phyloP scores from a whole-genome alignment of 192 early-diverging fungal species.

The Entrophospora sp. region DNA sequence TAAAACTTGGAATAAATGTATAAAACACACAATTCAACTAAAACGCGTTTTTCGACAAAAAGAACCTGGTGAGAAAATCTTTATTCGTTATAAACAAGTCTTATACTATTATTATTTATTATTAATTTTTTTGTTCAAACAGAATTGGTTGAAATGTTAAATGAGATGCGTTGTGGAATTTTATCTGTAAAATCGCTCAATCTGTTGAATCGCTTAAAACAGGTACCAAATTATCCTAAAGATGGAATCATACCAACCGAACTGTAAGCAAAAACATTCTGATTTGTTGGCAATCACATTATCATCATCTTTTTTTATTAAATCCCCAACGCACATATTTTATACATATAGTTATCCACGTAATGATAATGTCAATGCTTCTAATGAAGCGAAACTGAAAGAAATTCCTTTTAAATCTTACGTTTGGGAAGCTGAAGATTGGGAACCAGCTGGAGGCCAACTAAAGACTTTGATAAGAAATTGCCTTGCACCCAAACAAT shows the following conservation, averaged over 20 bases:
- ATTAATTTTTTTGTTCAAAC: neutral
- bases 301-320: neutral
- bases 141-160: slow-evolving; percentile 69
- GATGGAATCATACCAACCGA: slow-evolving; percentile 61
- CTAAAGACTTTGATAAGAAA: slow-evolving; percentile 28
- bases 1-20: slow-evolving; percentile 40
- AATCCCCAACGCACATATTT: too few species aligned
- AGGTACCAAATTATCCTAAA: slow-evolving; percentile 40
- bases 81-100: neutral
- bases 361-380: slow-evolving; percentile 57
- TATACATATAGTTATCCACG: slow-evolving; percentile 40
- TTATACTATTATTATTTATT: neutral
- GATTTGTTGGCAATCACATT: neutral
- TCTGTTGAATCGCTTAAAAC: slow-evolving; percentile 41
- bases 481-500: slow-evolving; percentile 47
- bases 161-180: slow-evolving; percentile 72
- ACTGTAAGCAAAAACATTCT: slow-evolving; percentile 43
- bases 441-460: slow-evolving; percentile 16
- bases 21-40: slow-evolving; percentile 54
- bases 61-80: slow-evolving; percentile 41
- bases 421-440: slow-evolving; percentile 43
- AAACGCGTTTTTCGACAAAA: slow-evolving; percentile 79
- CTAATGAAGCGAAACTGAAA: slow-evolving; percentile 51
- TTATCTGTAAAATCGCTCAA: slow-evolving; percentile 46
- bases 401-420: slow-evolving; percentile 40